phyloP scores from a whole-genome alignment of 2,329 filamentous ascomycete genomes.

The Paradendryphiella salina region DNA sequence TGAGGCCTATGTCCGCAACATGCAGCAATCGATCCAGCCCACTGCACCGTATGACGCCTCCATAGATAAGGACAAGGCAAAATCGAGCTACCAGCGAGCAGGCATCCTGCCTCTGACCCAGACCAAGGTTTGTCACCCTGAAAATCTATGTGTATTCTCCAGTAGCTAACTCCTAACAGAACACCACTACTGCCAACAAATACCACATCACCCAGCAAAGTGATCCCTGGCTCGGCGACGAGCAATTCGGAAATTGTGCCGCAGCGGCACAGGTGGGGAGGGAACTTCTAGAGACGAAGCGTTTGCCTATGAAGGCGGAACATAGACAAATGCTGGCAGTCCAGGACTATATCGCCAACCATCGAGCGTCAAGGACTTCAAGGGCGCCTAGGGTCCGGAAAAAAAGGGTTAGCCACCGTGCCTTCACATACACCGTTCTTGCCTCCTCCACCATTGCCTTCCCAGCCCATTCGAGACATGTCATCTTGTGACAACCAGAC shows the following conservation, averaged over 20 bases:
- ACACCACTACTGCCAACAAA: neutral
- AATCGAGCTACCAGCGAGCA: neutral
- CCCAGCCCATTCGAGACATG: neutral
- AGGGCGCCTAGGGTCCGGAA: neutral
- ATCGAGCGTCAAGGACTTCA: neutral
- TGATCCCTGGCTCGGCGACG: neutral
- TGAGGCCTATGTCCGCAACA: neutral
- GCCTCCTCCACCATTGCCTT: no score
- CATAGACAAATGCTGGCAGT: neutral
- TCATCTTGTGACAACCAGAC: constrained; percentile 5
- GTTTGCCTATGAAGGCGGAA: neutral
- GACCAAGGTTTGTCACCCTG: neutral
- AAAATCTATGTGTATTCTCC: neutral
- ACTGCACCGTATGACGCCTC: neutral
- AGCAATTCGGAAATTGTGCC: neutral
- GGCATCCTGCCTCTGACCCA: no score
- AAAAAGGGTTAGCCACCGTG: neutral
- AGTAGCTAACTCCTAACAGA: neutral
- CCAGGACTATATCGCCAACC: neutral
- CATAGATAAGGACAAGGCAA: neutral
- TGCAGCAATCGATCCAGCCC: neutral
- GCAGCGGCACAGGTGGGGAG: neutral
- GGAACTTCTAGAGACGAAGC: neutral
- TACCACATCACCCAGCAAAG: neutral
- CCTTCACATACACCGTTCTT: neutral